Evolutionary conservation across 129 eudicot species (phyloP).

Genomic region (Lonicera japonica): DNA sequence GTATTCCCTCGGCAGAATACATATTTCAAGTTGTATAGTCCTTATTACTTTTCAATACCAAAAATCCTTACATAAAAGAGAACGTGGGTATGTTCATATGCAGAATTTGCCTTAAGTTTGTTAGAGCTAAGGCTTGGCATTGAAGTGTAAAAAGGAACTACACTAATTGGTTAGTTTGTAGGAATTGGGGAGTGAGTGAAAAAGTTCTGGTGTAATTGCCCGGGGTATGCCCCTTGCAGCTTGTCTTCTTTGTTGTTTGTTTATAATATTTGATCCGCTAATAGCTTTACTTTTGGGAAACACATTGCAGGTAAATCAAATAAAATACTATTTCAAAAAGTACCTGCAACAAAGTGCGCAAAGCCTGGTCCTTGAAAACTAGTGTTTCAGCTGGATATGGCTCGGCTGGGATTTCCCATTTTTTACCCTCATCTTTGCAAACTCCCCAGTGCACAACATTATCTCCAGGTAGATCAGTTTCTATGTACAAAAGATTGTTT

Average conservation of each 20-base stretch:
- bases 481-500: slow-evolving; percentile 48
- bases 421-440: slow-evolving; percentile 52
- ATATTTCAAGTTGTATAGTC: not conserved
- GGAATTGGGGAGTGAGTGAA: no score
- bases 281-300: no score
- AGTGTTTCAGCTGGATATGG: slow-evolving; percentile 68
- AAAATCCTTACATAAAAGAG: not conserved
- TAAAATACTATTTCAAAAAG: not conserved
- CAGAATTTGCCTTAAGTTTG: not conserved
- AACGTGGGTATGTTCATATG: not conserved
- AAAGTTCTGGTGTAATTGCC: no score
- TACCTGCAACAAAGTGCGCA: slow-evolving; percentile 78
- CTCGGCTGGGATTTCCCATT: slow-evolving; percentile 78
- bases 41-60: not conserved
- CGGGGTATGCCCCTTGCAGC: no score
- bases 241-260: no score
- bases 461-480: slow-evolving; percentile 85
- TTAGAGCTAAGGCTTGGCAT: no score
- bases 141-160: no score
- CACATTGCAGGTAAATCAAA: no score
- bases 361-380: slow-evolving; percentile 65
- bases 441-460: slow-evolving; percentile 95
- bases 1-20: not conserved
- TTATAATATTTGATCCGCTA: no score
- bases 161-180: no score